Evolutionary conservation across 352 stramenopile species (phyloP).

Genomic region (Plasmopara muralis): DNA sequence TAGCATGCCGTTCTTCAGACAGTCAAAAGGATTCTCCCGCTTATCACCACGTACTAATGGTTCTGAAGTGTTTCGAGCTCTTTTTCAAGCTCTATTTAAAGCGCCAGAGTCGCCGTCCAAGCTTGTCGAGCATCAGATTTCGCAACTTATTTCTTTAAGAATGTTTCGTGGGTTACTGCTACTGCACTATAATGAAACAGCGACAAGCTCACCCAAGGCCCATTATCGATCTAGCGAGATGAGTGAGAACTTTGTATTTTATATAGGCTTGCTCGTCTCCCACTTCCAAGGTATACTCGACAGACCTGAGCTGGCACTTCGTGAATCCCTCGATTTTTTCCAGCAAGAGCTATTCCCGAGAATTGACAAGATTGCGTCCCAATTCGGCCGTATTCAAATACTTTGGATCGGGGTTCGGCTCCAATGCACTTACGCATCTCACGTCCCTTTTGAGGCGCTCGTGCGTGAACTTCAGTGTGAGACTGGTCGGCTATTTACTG

Average conservation of each 20-base stretch:
- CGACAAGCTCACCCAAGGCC: constrained; percentile 19
- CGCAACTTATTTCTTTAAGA: constrained; percentile 58
- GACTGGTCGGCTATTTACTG: constrained; percentile 16
- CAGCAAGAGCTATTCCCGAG: constrained; percentile 39
- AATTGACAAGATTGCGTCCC: constrained; percentile 39
- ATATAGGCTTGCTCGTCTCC: constrained; percentile 44
- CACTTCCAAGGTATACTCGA: constrained; percentile 46
- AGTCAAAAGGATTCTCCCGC: constrained; percentile 27
- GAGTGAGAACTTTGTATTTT: constrained; percentile 36
- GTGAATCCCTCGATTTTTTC: constrained; percentile 60
- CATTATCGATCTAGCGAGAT: constrained; percentile 27
- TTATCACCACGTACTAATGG: constrained; percentile 32
- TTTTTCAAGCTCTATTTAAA: constrained; percentile 42
- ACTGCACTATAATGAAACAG: constrained; percentile 30
- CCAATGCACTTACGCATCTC: constrained; percentile 20
- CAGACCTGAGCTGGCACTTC: constrained; percentile 29
- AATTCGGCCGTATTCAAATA: constrained; percentile 46
- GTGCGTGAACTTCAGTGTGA: constrained; percentile 41
- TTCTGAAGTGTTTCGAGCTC: constrained; percentile 36
- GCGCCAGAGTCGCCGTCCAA: constrained; percentile 3
- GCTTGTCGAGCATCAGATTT: constrained; percentile 32
- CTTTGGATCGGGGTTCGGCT: constrained; percentile 52
- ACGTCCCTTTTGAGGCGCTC: constrained; percentile 32
- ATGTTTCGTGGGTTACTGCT: constrained; percentile 46
- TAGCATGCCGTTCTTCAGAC: constrained; percentile 34